Evolutionary conservation across 371 early-diverging fungal species (phyloP), one percentile per base, ranked within the genome.

Genomic region (Rhizopus sp.): DNA sequence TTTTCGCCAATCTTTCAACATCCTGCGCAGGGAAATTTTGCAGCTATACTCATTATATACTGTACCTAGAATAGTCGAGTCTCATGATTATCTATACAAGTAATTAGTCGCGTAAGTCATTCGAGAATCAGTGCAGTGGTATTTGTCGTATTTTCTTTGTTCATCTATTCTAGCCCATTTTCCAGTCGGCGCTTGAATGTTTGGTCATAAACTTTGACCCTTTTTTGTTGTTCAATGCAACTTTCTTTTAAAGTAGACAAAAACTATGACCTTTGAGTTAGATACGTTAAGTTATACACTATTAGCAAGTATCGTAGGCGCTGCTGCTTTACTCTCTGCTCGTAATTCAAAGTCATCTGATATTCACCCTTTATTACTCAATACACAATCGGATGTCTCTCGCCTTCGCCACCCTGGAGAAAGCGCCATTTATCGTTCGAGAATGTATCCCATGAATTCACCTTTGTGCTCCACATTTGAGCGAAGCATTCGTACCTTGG

Each of bases 311-410:
- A 80, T 80, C 32, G 67, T 73, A 47, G 69, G 77, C 32, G 75
- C 80, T 9, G 70, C 75, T 1, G 67, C 80, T 8, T 48, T 77
- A 3, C 30, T 77, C 35, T 80, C 80, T 3, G 53, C 83, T 57
- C 73, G 77, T 48, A 81, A 79, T 55, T 70, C 82, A 8, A 82
- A 84, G 58, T 74, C 79, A 39, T 88, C 92, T 30, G 93, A 93
- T 66, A 77, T 90, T 17, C 92, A 93, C 63, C 93, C 92, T 16
- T 75, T 90, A 17, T 64, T 87, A 16, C 80, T 93, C 13, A 80
- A 88, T 32, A 80, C 86, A 38, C 94, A 93, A 67, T 73, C 90
- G 0, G 76, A 84, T 37, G 81, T 87, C 31, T 72, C 85, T 41
- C 70, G 70, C 16, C 65, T 84, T 48, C 81, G 93, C 47, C 85